Evolutionary conservation across 2,329 filamentous ascomycete species (phyloP).

Genomic region (Dactylonectria estremocensis): DNA sequence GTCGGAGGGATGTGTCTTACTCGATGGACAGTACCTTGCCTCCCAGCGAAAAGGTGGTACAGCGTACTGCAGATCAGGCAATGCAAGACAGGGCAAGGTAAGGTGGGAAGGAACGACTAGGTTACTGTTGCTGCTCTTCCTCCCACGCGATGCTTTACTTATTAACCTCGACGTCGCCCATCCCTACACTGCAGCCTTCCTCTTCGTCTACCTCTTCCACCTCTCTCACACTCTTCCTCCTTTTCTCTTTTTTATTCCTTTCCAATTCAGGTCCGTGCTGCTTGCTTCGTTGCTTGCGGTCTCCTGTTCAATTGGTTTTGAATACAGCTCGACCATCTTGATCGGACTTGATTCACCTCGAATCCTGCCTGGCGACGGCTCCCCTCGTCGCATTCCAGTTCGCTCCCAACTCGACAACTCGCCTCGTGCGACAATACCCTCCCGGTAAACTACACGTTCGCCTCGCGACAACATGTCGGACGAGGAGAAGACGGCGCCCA

Average conservation of each 20-base stretch:
- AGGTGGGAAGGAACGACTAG: slow-evolving; percentile 27
- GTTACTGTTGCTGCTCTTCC: slow-evolving; percentile 22
- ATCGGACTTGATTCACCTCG: slow-evolving; percentile 21
- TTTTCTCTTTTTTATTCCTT: slow-evolving; percentile 12
- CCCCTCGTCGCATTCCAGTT: background rate
- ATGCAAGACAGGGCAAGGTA: slow-evolving; percentile 25
- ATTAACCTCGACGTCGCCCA: slow-evolving; percentile 31
- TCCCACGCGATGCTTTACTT: slow-evolving; percentile 38
- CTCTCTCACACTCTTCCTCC: background rate
- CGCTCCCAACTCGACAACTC: slow-evolving; percentile 19
- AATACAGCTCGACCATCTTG: slow-evolving; percentile 18
- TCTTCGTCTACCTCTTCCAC: slow-evolving; percentile 20
- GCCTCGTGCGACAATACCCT: slow-evolving; percentile 7
- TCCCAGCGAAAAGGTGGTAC: background rate
- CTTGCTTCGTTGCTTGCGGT: slow-evolving; percentile 45
- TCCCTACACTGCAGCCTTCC: slow-evolving; percentile 11
- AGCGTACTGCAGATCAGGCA: slow-evolving; percentile 21
- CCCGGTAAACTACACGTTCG: background rate
- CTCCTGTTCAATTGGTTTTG: slow-evolving; percentile 38
- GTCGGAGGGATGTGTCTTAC: slow-evolving; percentile 13
- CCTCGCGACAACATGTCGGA: slow-evolving; percentile 29
- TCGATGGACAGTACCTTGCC: slow-evolving; percentile 19
- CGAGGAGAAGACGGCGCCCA: slow-evolving; percentile 48
- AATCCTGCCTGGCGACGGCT: background rate
- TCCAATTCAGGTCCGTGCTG: slow-evolving; percentile 32